These are phyloP conservation scores for Curvularia spicifera DNA, from an alignment of 2,329 filamentous ascomycete species.

Conservation along the genomic window DNA sequence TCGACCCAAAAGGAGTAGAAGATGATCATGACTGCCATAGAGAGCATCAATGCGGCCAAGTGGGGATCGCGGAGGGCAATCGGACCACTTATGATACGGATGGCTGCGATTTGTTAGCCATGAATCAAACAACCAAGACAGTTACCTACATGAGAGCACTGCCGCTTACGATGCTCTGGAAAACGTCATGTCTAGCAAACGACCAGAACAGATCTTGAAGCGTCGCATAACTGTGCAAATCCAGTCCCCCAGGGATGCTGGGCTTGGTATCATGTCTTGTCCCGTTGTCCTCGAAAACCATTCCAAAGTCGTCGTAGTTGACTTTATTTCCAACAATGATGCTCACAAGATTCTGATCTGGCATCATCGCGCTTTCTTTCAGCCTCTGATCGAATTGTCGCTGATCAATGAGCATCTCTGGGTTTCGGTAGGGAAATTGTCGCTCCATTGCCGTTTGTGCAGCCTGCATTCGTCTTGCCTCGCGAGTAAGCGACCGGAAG, in stretches of 20 bases:
- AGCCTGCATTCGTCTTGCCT: constrained; percentile 70
- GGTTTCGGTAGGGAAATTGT: constrained; percentile 40
- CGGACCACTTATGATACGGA: constrained; percentile 80
- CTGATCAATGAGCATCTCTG: constrained; percentile 42
- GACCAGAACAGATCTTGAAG: constrained; percentile 92
- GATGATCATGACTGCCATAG: constrained; percentile 87
- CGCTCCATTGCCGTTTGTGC: constrained; percentile 52
- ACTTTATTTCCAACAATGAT: constrained; percentile 63
- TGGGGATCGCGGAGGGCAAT: constrained; percentile 83
- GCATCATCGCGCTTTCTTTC: constrained; percentile 55
- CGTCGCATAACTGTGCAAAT: constrained; percentile 80
- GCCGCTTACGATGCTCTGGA: constrained; percentile 87
- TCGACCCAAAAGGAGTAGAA: constrained; percentile 81
- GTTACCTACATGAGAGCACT: constrained; percentile 79
- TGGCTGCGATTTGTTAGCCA: constrained; percentile 62
- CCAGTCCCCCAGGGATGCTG: constrained; percentile 49
- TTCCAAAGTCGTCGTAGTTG: constrained; percentile 64
- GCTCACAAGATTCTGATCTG: constrained; percentile 62
- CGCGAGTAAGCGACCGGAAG: constrained; percentile 73
- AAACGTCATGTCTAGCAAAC: constrained; percentile 93
- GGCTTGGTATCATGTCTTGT: constrained; percentile 47
- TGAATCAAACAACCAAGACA: not conserved
- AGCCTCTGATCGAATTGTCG: constrained; percentile 36
- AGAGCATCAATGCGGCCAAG: constrained; percentile 78
- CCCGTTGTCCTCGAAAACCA: constrained; percentile 51